Base-by-base conservation (phyloP, 805 yeast genomes). In the Cyberlindnera maritima region DNA sequence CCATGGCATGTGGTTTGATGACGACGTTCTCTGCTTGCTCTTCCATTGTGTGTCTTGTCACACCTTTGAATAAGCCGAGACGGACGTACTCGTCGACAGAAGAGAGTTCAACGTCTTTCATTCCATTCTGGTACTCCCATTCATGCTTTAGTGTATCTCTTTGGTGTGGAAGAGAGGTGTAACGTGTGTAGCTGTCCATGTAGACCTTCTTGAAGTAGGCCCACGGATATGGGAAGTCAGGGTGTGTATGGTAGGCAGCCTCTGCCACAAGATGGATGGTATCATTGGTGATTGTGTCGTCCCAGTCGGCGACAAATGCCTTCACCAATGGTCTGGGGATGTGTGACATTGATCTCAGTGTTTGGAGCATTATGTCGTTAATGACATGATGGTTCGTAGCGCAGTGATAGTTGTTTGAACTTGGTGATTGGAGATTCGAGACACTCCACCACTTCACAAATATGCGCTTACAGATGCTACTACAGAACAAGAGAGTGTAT, bases 241-340 rank as follows among this genome's bases (percentile, higher is more conserved):
- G 73, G 36, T 71, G 68, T 14, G 57, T 43, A 2, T 28, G 31
- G 43, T 76, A 76, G 0, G 81, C 77, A 2, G 79, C 70, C 31
- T 70, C 63, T 13, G 81, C 79, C n/a, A 80, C 66, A 5, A 77
- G 56, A 21, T 60, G 60, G 25, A 82, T 74, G 0, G 89, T 81
- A 60, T 83, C 88, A 26, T 62, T 57, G 0, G 88, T 80, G 23
- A 80, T 70, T 0, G 88, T 83, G 36, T 81, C 88, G 58, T 83
- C 89, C 82, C 85, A 83, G 54, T 83, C 89, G 3, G 76, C 62
- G 2, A 81, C 68, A 11, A 81, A 52, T 33, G 55, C 54, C 28
- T 52, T 53, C 15, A 47, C 13, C 3, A 17, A 23, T 20, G 14
- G 32, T 26, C 14, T 20, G 17, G 4, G 17, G n/a, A 21, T 36